Evolutionary conservation across 345 rosid genomes (phyloP), one percentile per base, ranked within the genome.

Genomic region (Geranium brycei): DNA sequence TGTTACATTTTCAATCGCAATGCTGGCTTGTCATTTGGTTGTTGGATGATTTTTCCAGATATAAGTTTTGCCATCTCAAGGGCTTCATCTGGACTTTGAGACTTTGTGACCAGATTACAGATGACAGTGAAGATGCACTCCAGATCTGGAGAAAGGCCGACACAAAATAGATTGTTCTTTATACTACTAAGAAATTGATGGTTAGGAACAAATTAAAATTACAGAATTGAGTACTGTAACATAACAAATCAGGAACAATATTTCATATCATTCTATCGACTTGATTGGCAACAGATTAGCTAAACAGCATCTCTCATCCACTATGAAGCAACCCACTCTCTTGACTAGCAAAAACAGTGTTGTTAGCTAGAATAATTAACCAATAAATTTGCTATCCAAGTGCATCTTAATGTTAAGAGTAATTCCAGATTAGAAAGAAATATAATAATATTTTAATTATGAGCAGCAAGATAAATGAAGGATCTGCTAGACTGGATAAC

Each of bases 61-160:
- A 95, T 77, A 53, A 79, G 86, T 68, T 87, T 81, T 55, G 88
- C 84, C 81, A 88, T 81, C 80, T 85, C 95, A 67, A 79, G 87
- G n/a, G 76, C 79, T 68, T 95, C 90, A 62, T 82, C 87, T 0
- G 79, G 79, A 71, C 62, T 82, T 53, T 78, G 82, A 15, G 80
- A 73, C 69, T 81, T 87, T 19, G 89, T 75, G 40, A 84, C 97
- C 65, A 91, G 82, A 75, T 85, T 85, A 79, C 97, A 95, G 72
- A 95, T 88, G 41, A 95, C 88, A 57, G 93, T 88, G 86, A 91
- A 95, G 78, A 86, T 78, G 61, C 99, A 95, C 77, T 95, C 97
- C 41, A 91, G 83, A 83, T 95, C 99, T 91, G 83, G 66, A 41
- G 55, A 69, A 69, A 57, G 59, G 65, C 17, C 63, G 31, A 1